Evolutionary conservation across 208 protist species (phyloP).

Genomic region (Leishmania braziliensis): DNA sequence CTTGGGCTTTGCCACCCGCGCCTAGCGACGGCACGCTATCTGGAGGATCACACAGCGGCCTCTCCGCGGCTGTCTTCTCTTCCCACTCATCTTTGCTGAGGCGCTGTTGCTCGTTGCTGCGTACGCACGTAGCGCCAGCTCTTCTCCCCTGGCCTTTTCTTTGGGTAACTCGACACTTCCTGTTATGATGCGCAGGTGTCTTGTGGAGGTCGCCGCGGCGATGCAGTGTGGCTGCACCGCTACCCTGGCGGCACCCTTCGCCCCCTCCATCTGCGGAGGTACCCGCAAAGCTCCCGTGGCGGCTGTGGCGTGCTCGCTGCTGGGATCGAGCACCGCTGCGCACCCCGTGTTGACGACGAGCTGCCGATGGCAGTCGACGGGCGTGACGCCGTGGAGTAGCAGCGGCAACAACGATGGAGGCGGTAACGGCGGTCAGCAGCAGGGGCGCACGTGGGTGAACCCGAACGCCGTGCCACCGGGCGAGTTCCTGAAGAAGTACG

Average conservation of each 20-base stretch:
- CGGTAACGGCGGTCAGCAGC: conserved; percentile 43
- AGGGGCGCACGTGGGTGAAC: conserved; percentile 86
- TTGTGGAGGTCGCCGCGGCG: conserved; percentile 12
- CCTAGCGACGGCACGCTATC: neutral
- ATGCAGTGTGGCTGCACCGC: neutral
- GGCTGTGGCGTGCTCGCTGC: neutral
- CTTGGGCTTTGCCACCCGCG: too few relatives aligned
- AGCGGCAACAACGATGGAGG: conserved; percentile 23
- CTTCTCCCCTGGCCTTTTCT: neutral
- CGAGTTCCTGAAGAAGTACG: conserved; percentile 97
- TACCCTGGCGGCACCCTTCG: neutral
- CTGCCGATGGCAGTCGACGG: conserved; percentile 19
- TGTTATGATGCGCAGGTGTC: conserved; percentile 17
- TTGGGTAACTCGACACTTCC: neutral
- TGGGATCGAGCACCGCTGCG: neutral
- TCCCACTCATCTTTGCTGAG: neutral
- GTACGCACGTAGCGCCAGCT: too few relatives aligned
- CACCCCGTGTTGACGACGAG: neutral
- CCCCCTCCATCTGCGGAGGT: neutral
- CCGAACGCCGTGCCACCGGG: conserved; percentile 85
- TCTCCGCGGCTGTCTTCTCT: neutral
- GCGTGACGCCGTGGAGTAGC: conserved; percentile 63
- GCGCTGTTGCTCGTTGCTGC: neutral
- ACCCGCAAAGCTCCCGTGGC: neutral
- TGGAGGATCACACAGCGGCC: too few relatives aligned